A percentile compares a stretch with the other conserved stretches of the same genome.
These are phyloP conservation scores for Syzygium oleosum DNA, from an alignment of 345 rosid species.

Conservation along the genomic window DNA sequence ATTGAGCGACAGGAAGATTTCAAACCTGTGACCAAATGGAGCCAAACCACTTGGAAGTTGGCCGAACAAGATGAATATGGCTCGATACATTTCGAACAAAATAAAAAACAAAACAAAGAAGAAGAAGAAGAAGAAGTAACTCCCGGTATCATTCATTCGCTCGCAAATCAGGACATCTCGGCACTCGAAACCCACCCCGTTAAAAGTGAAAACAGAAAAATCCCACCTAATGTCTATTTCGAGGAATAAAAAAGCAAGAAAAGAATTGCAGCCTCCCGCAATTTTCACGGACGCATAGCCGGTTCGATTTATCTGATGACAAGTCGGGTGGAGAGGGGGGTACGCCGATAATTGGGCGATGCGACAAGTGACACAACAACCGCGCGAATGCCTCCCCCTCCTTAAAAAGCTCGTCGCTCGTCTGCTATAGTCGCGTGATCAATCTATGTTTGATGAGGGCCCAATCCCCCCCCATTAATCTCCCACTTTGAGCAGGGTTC, in stretches of 20 bases:
- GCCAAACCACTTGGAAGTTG: not conserved
- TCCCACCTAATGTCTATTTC: not conserved
- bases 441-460: not conserved
- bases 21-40: not conserved
- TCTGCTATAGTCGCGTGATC: not conserved
- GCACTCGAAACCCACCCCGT: accelerated
- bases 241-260: not conserved
- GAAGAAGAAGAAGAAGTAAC: too few relatives aligned
- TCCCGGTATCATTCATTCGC: accelerated
- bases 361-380: not conserved
- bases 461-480: not conserved
- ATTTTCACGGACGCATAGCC: not conserved
- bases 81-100: not conserved
- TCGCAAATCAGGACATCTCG: accelerated
- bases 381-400: not conserved
- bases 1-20: not conserved
- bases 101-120: accelerated
- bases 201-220: not conserved
- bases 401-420: not conserved
- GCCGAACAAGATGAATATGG: not conserved
- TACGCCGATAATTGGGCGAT: not conserved
- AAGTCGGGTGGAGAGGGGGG: not conserved
- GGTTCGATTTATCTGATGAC: not conserved
- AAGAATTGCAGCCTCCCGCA: not conserved
- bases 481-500: not conserved